These are phyloP conservation scores for Myriosclerotinia curreyana DNA, from an alignment of 2,329 filamentous ascomycete species.

Conservation along the genomic window DNA sequence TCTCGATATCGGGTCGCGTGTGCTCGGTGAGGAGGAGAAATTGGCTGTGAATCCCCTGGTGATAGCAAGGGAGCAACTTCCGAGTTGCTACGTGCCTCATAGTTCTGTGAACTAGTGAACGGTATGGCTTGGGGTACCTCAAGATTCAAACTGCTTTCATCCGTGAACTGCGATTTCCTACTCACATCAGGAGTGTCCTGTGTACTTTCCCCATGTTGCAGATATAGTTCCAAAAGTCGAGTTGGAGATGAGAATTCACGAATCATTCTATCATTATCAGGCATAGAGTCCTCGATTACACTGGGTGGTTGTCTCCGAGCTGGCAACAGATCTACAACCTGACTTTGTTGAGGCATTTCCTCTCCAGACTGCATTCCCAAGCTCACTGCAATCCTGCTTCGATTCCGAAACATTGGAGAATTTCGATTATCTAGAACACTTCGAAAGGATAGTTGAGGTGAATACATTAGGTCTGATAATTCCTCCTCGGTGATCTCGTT, in stretches of 20 bases:
- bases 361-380: background rate
- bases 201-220: constrained; percentile 41
- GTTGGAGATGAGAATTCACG: constrained; percentile 48
- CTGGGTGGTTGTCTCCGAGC: constrained; percentile 48
- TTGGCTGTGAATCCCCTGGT: background rate
- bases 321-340: background rate
- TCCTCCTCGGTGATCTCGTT: constrained; percentile 1
- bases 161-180: constrained; percentile 4
- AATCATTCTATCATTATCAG: constrained; percentile 39
- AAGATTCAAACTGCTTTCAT: constrained; percentile 13
- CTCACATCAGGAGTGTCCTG: constrained; percentile 30
- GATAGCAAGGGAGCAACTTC: background rate
- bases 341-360: background rate
- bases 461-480: constrained; percentile 19
- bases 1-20: background rate
- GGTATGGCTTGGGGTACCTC: constrained; percentile 9
- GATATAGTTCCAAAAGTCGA: constrained; percentile 49
- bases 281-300: constrained; percentile 55
- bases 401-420: constrained; percentile 33
- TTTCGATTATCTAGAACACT: constrained; percentile 35
- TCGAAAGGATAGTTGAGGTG: constrained; percentile 34
- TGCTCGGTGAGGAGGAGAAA: background rate
- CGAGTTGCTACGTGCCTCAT: background rate
- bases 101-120: background rate
- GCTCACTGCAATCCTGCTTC: background rate